phyloP scores from a whole-genome alignment of 2,329 filamentous ascomycete species.

The Fusarium sp. region DNA sequence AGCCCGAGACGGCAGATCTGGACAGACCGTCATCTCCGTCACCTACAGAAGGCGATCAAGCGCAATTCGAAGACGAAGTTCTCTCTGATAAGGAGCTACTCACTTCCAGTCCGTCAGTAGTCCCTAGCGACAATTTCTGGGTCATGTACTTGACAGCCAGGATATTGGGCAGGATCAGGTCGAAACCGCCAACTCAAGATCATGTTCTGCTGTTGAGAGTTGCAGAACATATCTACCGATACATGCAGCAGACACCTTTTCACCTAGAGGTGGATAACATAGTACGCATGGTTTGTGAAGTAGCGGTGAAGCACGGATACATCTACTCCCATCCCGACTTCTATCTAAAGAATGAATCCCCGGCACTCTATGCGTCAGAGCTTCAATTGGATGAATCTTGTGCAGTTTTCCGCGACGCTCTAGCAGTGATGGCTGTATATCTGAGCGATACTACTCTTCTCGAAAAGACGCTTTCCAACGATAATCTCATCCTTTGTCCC shows the following conservation, averaged over 20 bases:
- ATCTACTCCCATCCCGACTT: background rate
- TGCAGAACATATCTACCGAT: background rate
- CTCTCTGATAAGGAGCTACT: background rate
- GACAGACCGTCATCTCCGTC: background rate
- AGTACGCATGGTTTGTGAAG: background rate
- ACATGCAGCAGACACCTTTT: accelerated
- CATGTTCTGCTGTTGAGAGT: background rate
- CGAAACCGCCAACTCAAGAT: background rate
- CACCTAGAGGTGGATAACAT: background rate
- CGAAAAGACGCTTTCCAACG: background rate
- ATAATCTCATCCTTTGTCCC: background rate
- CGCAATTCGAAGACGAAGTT: accelerated
- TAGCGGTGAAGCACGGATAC: background rate
- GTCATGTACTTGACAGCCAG: background rate
- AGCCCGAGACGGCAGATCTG: background rate
- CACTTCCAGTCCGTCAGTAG: accelerated
- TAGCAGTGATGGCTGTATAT: background rate
- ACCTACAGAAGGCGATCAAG: background rate
- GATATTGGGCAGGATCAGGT: background rate
- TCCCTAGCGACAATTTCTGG: background rate
- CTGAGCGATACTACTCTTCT: background rate
- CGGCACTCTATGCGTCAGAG: accelerated
- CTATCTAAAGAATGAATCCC: background rate
- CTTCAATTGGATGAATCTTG: background rate
- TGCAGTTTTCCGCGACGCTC: background rate